These are phyloP conservation scores for Trichophyton rubrum DNA, from an alignment of 2,329 filamentous ascomycete genomes.

Conservation along the genomic window DNA sequence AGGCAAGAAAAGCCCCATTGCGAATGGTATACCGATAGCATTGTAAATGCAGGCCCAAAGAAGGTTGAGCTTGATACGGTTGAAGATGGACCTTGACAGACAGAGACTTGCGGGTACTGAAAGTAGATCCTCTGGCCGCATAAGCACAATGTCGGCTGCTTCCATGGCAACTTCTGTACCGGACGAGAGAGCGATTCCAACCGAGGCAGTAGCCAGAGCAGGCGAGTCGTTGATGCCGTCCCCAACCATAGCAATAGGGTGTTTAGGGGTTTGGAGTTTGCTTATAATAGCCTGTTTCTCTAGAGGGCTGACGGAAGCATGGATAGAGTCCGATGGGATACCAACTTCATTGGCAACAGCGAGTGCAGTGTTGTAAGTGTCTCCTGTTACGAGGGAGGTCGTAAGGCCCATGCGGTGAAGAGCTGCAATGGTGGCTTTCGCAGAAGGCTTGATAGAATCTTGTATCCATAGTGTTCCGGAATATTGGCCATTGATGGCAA, in stretches of 20 bases:
- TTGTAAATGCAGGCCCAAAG: slow-evolving; percentile 93
- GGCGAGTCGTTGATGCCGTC: slow-evolving; percentile 98
- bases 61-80: slow-evolving; percentile 84
- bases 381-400: slow-evolving; percentile 85
- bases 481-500: slow-evolving; percentile 72
- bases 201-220: slow-evolving; percentile 78
- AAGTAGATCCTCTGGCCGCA: slow-evolving; percentile 83
- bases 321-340: slow-evolving; percentile 62
- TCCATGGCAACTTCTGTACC: slow-evolving; percentile 98
- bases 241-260: slow-evolving; percentile 84
- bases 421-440: slow-evolving; percentile 65
- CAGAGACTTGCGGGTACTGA: slow-evolving; percentile 80
- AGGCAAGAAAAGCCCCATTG: slow-evolving; percentile 91
- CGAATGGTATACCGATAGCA: slow-evolving; percentile 77
- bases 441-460: slow-evolving; percentile 83
- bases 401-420: slow-evolving; percentile 74
- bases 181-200: slow-evolving; percentile 83
- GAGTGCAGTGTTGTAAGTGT: slow-evolving; percentile 71
- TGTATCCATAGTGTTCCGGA: slow-evolving; percentile 72
- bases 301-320: slow-evolving; percentile 76
- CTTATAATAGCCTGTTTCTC: slow-evolving; percentile 82
- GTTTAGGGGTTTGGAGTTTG: slow-evolving; percentile 60
- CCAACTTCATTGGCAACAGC: slow-evolving; percentile 74
- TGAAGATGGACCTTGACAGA: slow-evolving; percentile 74
- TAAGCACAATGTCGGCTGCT: slow-evolving; percentile 88